A percentile compares a stretch with the other conserved stretches of the same genome.
phyloP scores from a whole-genome alignment of 306 rosid genomes.

The Betula pendula region DNA sequence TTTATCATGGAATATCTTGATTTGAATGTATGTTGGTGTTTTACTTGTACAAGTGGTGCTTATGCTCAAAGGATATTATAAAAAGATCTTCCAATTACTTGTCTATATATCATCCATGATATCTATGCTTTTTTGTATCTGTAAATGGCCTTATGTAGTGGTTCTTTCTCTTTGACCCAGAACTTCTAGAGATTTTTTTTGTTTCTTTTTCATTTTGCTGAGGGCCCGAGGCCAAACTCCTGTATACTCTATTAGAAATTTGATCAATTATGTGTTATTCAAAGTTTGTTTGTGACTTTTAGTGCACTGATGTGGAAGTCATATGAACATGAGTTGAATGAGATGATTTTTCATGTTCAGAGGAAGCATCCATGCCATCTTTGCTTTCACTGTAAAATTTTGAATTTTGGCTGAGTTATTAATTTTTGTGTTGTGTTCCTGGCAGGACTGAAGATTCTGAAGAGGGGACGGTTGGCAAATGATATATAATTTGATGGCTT shows the following conservation, averaged over 20 bases:
- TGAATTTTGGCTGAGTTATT: background rate
- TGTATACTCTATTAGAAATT: too few species aligned
- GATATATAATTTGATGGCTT: background rate
- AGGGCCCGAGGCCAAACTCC: background rate
- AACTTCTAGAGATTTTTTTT: background rate
- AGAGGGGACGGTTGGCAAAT: background rate
- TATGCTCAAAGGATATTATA: too few species aligned
- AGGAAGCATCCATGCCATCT: background rate
- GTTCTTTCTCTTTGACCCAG: background rate
- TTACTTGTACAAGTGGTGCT: too few species aligned
- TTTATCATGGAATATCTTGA: background rate
- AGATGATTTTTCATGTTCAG: background rate
- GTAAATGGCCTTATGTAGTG: background rate
- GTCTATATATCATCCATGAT: background rate
- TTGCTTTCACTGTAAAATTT: background rate
- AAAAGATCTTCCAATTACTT: too few species aligned
- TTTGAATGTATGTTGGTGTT: too few species aligned
- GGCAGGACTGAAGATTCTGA: conserved; percentile 6
- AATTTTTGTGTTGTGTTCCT: background rate
- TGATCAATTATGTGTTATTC: too few species aligned
- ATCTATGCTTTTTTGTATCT: background rate
- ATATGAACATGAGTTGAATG: background rate
- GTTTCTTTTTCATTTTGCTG: background rate
- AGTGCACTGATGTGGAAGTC: background rate
- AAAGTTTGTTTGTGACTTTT: too few species aligned